A percentile compares a stretch with the other conserved stretches of the same genome.
These are phyloP conservation scores for Lachnum nothofagi DNA, from an alignment of 2,329 filamentous ascomycete species.

Conservation along the genomic window DNA sequence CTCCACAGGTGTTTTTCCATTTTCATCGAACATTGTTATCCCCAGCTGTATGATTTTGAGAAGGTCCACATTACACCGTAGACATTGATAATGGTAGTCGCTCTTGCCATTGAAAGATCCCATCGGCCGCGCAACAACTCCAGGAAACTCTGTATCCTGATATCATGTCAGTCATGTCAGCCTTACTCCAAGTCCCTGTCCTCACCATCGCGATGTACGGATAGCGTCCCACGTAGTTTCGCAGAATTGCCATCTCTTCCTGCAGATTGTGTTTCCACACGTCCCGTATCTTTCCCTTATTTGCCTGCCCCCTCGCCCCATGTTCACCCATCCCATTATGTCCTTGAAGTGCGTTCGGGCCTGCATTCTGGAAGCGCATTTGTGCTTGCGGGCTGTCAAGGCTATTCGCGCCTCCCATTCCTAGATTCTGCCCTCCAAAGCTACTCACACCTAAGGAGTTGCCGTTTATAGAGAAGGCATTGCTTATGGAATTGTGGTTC, in stretches of 20 bases:
- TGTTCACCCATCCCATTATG: conserved; percentile 51
- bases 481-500: conserved; percentile 62
- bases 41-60: conserved; percentile 97
- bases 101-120: conserved; percentile 91
- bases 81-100: conserved; percentile 97
- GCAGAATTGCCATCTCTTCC: conserved; percentile 81
- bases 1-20: conserved; percentile 79
- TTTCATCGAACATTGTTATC: conserved; percentile 84
- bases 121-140: conserved; percentile 91
- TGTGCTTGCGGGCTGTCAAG: conserved; percentile 82
- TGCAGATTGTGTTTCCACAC: conserved; percentile 92
- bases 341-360: conserved; percentile 55
- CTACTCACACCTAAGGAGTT: conserved; percentile 52
- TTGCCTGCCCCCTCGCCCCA: conserved; percentile 51
- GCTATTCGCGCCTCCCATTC: conserved; percentile 55
- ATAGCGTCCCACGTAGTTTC: conserved; percentile 81
- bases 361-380: conserved; percentile 79
- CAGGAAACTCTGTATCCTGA: conserved; percentile 97
- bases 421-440: conserved; percentile 50
- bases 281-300: conserved; percentile 80
- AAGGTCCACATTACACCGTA: conserved; percentile 94
- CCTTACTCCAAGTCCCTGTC: conserved; percentile 15
- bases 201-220: conserved; percentile 96
- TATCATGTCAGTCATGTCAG: conserved; percentile 20
- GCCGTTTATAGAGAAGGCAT: conserved; percentile 56